Evolutionary conservation across 768 basidiomycete genomes (phyloP), one percentile per base, ranked within the genome.

Genomic region (Lactifluus hygrophoroides): DNA sequence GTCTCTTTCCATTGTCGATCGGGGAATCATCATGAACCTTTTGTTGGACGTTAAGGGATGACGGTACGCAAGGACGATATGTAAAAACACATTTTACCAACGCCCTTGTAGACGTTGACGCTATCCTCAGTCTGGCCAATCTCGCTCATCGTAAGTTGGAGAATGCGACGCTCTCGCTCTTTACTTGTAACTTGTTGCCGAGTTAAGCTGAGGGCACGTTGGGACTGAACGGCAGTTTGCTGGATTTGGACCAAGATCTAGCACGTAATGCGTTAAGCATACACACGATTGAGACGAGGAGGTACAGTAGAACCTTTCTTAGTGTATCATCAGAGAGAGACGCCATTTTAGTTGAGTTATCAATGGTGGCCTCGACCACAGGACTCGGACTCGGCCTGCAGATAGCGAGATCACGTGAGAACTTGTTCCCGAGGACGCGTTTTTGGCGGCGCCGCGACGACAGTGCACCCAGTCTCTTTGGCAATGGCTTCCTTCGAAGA

Each of bases 231-330:
- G 14, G 90, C 91, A 16, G 90, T 93, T 71, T 88, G 83, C 73
- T 96, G 94, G 57, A 96, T 94, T 76, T 95, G 94, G 43, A 88
- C 75, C 55, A 96, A 74, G 69, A 96, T 94, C 94, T 96, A 72
- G 40, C 63, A 25, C 23, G 45, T 5, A 53, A 32, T 23, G 19
- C n/a, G 51, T 32, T 38, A 45, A 55, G 21, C n/a, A 27, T 38
- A 46, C 7, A n/a, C 27, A 6, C 23, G 3, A 17, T 3, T 37
- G 40, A 32, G 38, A 44, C 17, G 35, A 40, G 17, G 28, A 17
- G 11, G 5, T 54, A 17, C 23, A 28, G 28, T 27, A 4, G 25
- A 13, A 89, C 91, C 79, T 86, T 92, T 68, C 85, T 77, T 42
- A 94, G 73, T 0, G 91, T 91, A 44, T 94, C 90, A 66, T 94